Evolutionary conservation across 202 grass and related monocot species (phyloP).

Genomic region (Cymbopogon flexuosus): DNA sequence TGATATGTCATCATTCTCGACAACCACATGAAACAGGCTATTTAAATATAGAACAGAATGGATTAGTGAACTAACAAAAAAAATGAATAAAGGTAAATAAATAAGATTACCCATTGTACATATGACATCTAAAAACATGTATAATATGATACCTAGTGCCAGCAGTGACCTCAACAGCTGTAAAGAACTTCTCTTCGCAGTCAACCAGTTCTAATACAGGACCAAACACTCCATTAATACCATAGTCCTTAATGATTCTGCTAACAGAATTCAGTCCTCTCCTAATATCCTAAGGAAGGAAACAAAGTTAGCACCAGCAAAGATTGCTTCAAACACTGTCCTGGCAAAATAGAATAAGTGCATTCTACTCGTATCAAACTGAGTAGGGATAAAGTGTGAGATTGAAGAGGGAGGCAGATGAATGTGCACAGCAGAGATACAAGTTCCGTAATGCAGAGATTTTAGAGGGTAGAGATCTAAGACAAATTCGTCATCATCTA

Average conservation of each 20-base stretch:
- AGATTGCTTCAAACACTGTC: conserved; percentile 20
- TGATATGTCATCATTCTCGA: conserved; percentile 89
- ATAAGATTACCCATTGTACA: neutral
- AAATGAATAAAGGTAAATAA: conserved; percentile 6
- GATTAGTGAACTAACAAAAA: conserved; percentile 20
- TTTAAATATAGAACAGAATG: conserved; percentile 29
- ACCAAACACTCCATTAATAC: conserved; percentile 81
- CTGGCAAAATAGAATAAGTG: neutral
- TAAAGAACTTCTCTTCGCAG: conserved; percentile 94
- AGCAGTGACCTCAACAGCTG: conserved; percentile 97
- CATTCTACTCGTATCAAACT: neutral
- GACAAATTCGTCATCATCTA: neutral
- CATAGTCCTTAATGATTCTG: conserved; percentile 77
- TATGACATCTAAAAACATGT: conserved; percentile 1
- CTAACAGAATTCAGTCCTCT: conserved; percentile 95
- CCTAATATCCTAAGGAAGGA: conserved; percentile 71
- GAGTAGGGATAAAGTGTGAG: neutral
- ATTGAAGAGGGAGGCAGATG: neutral
- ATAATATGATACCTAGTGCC: conserved; percentile 57
- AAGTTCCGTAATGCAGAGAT: neutral
- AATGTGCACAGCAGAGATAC: neutral
- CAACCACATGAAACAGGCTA: conserved; percentile 97
- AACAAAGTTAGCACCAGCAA: conserved; percentile 32
- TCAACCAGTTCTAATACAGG: conserved; percentile 93
- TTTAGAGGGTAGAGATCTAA: neutral